phyloP scores from a whole-genome alignment of 164 flowering plant genomes.

The Piper longum region DNA sequence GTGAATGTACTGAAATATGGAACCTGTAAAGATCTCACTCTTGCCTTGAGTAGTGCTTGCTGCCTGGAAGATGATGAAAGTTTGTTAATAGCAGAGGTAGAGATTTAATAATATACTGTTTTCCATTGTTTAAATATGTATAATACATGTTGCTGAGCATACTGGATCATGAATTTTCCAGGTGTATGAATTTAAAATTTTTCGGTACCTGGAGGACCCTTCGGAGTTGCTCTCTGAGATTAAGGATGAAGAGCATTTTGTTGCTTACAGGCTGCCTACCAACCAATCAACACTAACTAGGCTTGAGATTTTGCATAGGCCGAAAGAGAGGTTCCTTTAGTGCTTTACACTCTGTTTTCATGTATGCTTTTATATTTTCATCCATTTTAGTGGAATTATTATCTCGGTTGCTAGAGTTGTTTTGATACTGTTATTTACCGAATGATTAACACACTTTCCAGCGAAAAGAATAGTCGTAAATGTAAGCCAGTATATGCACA shows the following conservation, averaged over 20 bases:
- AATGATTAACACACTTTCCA: no score
- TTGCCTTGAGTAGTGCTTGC: constrained; percentile 52
- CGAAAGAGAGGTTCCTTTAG: constrained; percentile 29
- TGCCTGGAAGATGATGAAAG: constrained; percentile 61
- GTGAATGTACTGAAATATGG: constrained; percentile 64
- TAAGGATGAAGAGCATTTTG: constrained; percentile 72
- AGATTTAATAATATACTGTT: not conserved
- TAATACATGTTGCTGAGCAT: not conserved
- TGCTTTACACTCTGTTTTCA: no score
- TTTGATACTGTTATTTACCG: no score
- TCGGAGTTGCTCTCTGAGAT: constrained; percentile 39
- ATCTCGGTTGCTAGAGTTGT: no score
- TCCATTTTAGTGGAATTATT: no score
- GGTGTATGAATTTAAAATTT: constrained; percentile 62
- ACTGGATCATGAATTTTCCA: constrained; percentile 11
- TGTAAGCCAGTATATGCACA: no score
- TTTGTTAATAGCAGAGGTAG: constrained; percentile 82
- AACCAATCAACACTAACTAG: constrained; percentile 25
- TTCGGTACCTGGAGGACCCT: constrained; percentile 50
- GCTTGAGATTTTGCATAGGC: constrained; percentile 53
- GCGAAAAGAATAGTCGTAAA: no score
- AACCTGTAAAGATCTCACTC: constrained; percentile 47
- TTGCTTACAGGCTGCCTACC: constrained; percentile 62
- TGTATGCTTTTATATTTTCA: no score
- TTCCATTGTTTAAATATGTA: not conserved